Conservation (phyloP, 2,329 filamentous ascomycete genomes). For the Pseudogymnoascus sp. region DNA sequence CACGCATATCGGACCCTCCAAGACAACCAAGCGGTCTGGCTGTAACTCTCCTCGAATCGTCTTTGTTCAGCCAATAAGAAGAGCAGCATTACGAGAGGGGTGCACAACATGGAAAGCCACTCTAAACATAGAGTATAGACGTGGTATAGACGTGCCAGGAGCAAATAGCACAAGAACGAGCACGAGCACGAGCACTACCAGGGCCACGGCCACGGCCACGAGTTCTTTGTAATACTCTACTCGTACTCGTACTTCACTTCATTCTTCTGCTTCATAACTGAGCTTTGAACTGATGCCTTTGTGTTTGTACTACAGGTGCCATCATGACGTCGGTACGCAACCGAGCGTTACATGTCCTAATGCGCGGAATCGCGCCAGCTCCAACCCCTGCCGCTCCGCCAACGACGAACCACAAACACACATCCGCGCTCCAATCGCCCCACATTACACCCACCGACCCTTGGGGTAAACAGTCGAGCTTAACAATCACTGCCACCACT, state of each 20-base stretch:
- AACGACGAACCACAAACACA: background rate
- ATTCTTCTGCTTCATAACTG: background rate
- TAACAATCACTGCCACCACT: background rate
- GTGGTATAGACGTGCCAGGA: background rate
- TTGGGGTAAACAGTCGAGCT: background rate
- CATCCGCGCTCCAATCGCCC: constrained; percentile 1
- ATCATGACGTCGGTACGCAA: background rate
- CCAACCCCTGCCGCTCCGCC: background rate
- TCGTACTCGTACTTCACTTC: background rate
- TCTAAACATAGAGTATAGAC: background rate
- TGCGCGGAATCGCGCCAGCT: background rate
- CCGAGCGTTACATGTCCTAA: background rate
- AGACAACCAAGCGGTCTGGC: background rate
- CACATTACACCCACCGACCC: background rate
- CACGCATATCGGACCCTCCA: background rate
- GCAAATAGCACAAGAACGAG: background rate
- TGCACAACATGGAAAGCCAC: background rate
- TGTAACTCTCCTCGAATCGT: background rate
- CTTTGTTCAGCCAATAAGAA: background rate
- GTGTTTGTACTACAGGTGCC: background rate
- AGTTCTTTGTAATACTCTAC: background rate
- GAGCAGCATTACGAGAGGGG: background rate
- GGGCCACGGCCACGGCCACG: background rate
- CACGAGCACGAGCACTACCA: too few relatives aligned
- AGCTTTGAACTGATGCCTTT: background rate